These are phyloP conservation scores for Aspergillus fructus DNA, from an alignment of 2,329 filamentous ascomycete genomes.

Conservation along the genomic window DNA sequence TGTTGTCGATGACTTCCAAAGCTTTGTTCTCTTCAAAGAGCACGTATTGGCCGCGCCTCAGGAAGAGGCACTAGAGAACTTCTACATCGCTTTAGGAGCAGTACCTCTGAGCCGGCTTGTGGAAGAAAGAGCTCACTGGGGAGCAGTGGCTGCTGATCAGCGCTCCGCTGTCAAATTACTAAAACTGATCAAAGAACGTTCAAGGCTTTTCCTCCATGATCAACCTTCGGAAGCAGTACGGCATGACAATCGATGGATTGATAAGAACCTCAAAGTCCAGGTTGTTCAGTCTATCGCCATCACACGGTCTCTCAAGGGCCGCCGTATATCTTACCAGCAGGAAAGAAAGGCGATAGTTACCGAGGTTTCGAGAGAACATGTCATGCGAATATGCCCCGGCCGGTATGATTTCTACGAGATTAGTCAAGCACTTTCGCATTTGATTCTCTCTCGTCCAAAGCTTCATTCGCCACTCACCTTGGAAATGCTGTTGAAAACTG, in stretches of 20 bases:
- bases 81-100: constrained; percentile 80
- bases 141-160: constrained; percentile 65
- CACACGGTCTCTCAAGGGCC: constrained; percentile 71
- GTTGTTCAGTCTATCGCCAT: constrained; percentile 77
- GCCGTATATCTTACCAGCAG: constrained; percentile 68
- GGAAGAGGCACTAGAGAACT: constrained; percentile 79
- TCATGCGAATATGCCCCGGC: constrained; percentile 72
- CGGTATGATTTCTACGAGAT: constrained; percentile 87
- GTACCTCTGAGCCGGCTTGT: constrained; percentile 74
- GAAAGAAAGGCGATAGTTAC: constrained; percentile 73
- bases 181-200: constrained; percentile 81
- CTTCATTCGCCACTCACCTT: constrained; percentile 88
- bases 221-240: constrained; percentile 75
- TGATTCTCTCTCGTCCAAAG: constrained; percentile 78
- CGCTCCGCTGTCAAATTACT: constrained; percentile 67
- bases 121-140: constrained; percentile 73
- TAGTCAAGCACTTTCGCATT: constrained; percentile 77
- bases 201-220: constrained; percentile 85
- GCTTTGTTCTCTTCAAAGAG: constrained; percentile 84
- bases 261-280: constrained; percentile 76
- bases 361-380: constrained; percentile 55
- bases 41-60: constrained; percentile 83
- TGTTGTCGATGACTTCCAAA: constrained; percentile 83
- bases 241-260: constrained; percentile 86
- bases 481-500: constrained; percentile 84